These are phyloP conservation scores for Rhododendron molle DNA, from an alignment of 148 eudicot genomes.

Conservation along the genomic window DNA sequence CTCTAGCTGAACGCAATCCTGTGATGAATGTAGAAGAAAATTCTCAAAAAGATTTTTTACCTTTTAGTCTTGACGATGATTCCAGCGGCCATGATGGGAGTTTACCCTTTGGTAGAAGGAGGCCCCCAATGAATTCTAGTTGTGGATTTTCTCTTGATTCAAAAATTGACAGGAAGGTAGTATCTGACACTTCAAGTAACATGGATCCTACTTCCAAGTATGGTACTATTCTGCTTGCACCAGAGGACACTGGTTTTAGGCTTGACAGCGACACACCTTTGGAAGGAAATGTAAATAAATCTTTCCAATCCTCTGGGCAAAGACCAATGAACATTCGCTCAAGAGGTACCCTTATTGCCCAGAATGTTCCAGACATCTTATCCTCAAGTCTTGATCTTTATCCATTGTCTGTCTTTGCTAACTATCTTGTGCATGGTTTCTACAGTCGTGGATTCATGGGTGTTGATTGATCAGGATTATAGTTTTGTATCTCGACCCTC, in stretches of 20 bases:
- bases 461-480: slow-evolving; percentile 74
- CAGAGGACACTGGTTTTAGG: slow-evolving; percentile 40
- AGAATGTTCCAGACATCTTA: background rate
- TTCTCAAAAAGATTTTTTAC: slow-evolving; percentile 73
- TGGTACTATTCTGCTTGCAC: slow-evolving; percentile 21
- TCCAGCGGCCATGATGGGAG: slow-evolving; percentile 66
- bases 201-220: slow-evolving; percentile 32
- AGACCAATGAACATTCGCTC: slow-evolving; percentile 36
- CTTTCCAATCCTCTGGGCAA: slow-evolving; percentile 32
- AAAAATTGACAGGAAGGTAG: slow-evolving; percentile 27
- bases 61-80: slow-evolving; percentile 77
- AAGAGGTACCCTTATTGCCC: slow-evolving; percentile 41
- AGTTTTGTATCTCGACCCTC: slow-evolving; percentile 62
- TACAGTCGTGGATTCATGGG: slow-evolving; percentile 58
- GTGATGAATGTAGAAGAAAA: slow-evolving; percentile 43
- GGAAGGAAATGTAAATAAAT: slow-evolving; percentile 39
- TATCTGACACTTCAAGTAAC: slow-evolving; percentile 29
- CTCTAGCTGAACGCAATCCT: slow-evolving; percentile 30
- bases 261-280: slow-evolving; percentile 28
- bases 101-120: slow-evolving; percentile 44
- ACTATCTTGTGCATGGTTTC: slow-evolving; percentile 6
- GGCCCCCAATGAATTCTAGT: slow-evolving; percentile 40
- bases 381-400: background rate
- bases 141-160: slow-evolving; percentile 55
- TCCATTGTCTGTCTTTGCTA: slow-evolving; percentile 6